Percentiles rank a stretch among this genome's conserved stretches.
Conservation (phyloP, 129 eudicot species). For the Gnaphalium uliginosum region DNA sequence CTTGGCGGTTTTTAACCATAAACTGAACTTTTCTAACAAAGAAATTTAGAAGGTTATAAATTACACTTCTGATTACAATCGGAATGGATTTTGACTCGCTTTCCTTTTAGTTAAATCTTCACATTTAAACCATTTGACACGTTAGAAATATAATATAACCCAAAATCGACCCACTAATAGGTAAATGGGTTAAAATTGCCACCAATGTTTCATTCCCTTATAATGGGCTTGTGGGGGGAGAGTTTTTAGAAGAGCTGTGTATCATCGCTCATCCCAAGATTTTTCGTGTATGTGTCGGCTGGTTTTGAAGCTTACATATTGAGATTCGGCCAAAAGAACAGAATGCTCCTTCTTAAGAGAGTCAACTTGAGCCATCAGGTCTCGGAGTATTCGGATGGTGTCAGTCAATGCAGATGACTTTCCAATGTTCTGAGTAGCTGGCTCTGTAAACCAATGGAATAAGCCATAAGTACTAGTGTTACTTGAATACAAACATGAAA, state of each 20-base stretch:
- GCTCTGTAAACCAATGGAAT: constrained; percentile 40
- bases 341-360: constrained; percentile 68
- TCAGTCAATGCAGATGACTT: constrained; percentile 67
- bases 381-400: constrained; percentile 55
- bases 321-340: constrained; percentile 68
- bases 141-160: background rate
- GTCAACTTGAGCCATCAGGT: constrained; percentile 58
- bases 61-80: background rate
- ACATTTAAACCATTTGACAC: background rate
- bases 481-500: background rate
- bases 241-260: background rate
- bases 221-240: background rate
- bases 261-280: background rate
- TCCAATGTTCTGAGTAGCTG: constrained; percentile 50
- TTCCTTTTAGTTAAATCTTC: background rate
- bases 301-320: constrained; percentile 55
- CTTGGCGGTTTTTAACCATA: background rate
- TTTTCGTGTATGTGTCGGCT: background rate
- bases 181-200: background rate
- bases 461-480: background rate
- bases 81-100: background rate
- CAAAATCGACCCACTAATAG: background rate
- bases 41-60: background rate
- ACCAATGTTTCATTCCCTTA: too few relatives aligned
- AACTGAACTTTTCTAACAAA: background rate